A percentile compares a stretch with the other conserved stretches of the same genome.
Evolutionary conservation across 345 rosid species (phyloP).

Genomic region (Pistacia atlantica): DNA sequence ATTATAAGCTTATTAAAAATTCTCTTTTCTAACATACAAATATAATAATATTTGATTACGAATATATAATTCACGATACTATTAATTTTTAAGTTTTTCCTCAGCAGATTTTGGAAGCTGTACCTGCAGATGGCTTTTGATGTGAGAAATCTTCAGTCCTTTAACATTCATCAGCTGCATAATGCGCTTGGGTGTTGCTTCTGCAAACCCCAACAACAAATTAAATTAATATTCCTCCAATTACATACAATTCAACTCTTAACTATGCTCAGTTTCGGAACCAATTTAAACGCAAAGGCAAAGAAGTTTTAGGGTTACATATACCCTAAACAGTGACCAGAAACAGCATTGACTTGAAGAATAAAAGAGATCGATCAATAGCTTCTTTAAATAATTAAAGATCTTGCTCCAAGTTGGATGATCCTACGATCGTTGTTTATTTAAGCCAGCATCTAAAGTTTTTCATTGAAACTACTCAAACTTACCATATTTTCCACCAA

Average conservation of each 20-base stretch:
- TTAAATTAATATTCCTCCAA: background rate
- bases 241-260: no score
- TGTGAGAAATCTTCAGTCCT: slow-evolving; percentile 47
- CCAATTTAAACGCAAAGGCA: no score
- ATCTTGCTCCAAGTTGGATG: no score
- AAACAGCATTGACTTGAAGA: no score
- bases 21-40: no score
- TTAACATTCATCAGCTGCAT: slow-evolving; percentile 44
- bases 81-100: background rate
- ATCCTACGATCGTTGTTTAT: background rate
- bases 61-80: no score
- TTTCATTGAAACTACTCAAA: background rate
- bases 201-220: slow-evolving; percentile 25
- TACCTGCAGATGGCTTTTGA: slow-evolving; percentile 66
- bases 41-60: no score
- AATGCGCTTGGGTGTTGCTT: slow-evolving; percentile 52
- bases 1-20: no score
- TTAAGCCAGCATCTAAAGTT: background rate
- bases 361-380: no score
- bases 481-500: slow-evolving; percentile 56
- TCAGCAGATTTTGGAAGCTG: background rate
- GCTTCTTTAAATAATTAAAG: no score
- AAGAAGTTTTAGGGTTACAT: slow-evolving; percentile 2
- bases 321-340: no score
- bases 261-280: no score